Percentiles rank a stretch among this genome's conserved stretches.
phyloP scores from a whole-genome alignment of 441 rosid genomes.

The Pelargonium fulgidum region DNA sequence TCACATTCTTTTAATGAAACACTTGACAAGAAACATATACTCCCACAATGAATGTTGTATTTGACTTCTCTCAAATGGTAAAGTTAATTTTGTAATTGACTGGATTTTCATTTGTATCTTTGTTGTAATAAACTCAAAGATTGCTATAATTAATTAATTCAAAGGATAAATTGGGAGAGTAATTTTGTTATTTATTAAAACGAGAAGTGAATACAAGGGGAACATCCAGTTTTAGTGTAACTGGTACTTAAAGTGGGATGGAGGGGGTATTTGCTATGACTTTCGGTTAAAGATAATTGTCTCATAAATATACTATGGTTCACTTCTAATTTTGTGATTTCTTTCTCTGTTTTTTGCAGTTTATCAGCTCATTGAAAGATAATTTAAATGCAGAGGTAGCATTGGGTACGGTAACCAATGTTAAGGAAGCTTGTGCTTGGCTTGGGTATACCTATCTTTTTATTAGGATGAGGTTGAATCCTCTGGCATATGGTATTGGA shows the following conservation, averaged over 20 bases:
- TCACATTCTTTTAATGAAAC: neutral
- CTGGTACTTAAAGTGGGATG: neutral
- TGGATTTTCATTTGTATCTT: neutral
- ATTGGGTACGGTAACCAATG: slow-evolving; percentile 97
- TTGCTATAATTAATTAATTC: neutral
- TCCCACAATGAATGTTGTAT: no score
- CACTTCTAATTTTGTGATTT: neutral
- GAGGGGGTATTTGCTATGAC: neutral
- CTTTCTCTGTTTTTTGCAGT: slow-evolving; percentile 46
- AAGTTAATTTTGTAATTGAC: neutral
- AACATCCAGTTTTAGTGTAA: neutral
- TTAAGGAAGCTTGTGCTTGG: slow-evolving; percentile 99
- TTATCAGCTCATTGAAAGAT: slow-evolving; percentile 88
- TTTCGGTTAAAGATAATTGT: neutral
- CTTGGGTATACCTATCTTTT: slow-evolving; percentile 96
- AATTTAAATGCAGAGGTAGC: slow-evolving; percentile 97
- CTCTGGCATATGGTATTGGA: slow-evolving; percentile 96
- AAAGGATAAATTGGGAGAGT: neutral
- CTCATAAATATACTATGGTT: slow-evolving; percentile 5
- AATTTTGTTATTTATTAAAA: neutral
- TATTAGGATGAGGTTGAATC: slow-evolving; percentile 95
- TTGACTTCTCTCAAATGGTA: no score
- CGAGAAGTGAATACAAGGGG: neutral
- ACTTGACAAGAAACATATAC: neutral
- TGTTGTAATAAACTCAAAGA: neutral